phyloP scores from a whole-genome alignment of 1,284 basidiomycete species.

The Ganoderma meredithae region DNA sequence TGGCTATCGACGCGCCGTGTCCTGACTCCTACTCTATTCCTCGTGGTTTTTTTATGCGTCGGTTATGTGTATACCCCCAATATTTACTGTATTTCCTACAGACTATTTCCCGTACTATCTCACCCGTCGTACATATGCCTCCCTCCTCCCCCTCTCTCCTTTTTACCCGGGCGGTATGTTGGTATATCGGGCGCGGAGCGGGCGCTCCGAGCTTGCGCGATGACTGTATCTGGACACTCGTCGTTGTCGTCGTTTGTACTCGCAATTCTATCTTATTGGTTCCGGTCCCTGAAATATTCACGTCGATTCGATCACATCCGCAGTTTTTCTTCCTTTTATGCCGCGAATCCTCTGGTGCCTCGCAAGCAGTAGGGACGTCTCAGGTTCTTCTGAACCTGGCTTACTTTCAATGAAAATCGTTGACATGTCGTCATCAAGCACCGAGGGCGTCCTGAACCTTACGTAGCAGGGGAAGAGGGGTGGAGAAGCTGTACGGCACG shows the following conservation, averaged over 20 bases:
- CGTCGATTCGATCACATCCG: not conserved
- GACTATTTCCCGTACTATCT: conserved; percentile 17
- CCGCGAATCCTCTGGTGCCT: not conserved
- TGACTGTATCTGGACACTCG: conserved; percentile 20
- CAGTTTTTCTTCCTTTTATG: not conserved
- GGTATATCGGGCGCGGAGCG: conserved; percentile 22
- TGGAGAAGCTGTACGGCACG: not conserved
- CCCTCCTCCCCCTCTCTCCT: not conserved
- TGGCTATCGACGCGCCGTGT: not conserved
- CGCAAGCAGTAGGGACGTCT: not conserved
- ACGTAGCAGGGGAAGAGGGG: not conserved
- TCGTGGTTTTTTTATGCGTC: conserved; percentile 21
- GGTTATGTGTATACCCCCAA: conserved; percentile 33
- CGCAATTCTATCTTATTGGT: conserved; percentile 32
- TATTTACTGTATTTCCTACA: conserved; percentile 37
- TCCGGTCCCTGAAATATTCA: conserved; percentile 1
- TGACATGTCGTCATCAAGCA: not conserved
- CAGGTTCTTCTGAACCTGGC: not conserved
- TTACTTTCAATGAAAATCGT: not conserved
- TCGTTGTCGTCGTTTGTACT: conserved; percentile 23
- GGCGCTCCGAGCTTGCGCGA: conserved; percentile 25
- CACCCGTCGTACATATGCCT: not conserved
- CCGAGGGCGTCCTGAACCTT: not conserved
- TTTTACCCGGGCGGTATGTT: conserved; percentile 4
- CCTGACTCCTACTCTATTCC: conserved; percentile 11